Base-by-base conservation (phyloP, 768 basidiomycete species). In the Rhodocollybia butyracea region DNA sequence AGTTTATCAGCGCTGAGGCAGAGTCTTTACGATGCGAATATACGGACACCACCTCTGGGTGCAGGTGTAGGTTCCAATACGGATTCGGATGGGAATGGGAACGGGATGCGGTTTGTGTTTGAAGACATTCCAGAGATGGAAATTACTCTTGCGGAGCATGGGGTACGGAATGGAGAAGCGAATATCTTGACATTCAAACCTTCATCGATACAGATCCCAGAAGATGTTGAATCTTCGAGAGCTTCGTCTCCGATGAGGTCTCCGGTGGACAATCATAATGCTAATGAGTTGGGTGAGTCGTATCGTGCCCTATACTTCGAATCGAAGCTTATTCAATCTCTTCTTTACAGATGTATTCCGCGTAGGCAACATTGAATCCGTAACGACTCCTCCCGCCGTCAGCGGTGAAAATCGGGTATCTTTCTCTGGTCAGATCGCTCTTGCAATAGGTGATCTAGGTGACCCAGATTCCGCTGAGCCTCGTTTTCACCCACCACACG, bases 351-450 rank as follows among this genome's bases (percentile, higher is more conserved):
- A 76, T 47, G 53, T 69, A 15, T 72, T 81, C 61, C 79, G 82
- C 38, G 64, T 85, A 27, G 79, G 82, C 22, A 64, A 71, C 30
- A 71, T 85, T 5, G 82, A 80, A 57, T 76, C 81, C 0, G 64
- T 76, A 3, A 66, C 72, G 10, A 84, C 81, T 1, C 84, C 84
- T 0, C 70, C 78, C 10, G 69, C 75, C n/a, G 69, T 72, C 13
- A 59, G 67, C 2, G 63, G 68, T 3, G 68, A 74, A 27, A 72
- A 73, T 45, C 79, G 78, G 13, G 47, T 56, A 10, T 78, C 76
- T 5, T 71, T 67, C 50, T 69, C 64, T 17, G 77, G 76, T 5
- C 70, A 76, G 42, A 66, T 76, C 54, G 66, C 67, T 21, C 63
- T 66, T 31, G 50, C 60, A 2, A 48, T 63, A 8, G 59, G 60